Conservation (phyloP, 352 stramenopile species). For the Peronospora destructor region DNA sequence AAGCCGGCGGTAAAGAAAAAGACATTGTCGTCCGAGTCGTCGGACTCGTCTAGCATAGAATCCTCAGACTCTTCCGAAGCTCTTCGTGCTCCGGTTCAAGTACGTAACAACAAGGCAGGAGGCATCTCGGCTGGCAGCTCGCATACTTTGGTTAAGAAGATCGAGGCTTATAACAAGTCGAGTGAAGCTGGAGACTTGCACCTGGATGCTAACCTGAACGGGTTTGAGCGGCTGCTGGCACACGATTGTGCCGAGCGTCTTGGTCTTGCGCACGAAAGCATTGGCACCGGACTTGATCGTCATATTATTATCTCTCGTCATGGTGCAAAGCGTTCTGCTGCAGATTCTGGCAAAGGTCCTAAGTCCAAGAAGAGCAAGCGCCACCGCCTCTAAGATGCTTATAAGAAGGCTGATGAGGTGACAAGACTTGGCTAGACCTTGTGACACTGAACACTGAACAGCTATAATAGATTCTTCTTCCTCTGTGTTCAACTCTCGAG, state of each 20-base stretch:
- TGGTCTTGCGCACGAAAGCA: constrained; percentile 62
- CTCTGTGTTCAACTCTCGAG: constrained; percentile 27
- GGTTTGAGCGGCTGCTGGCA: constrained; percentile 73
- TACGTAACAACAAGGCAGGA: constrained; percentile 17
- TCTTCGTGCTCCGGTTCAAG: constrained; percentile 6
- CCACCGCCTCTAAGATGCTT: constrained; percentile 5
- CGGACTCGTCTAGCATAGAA: constrained; percentile 7
- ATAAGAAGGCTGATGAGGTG: constrained; percentile 4
- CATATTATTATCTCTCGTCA: constrained; percentile 66
- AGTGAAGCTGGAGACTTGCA: constrained; percentile 43
- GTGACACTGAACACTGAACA: constrained; percentile 15
- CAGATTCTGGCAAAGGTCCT: constrained; percentile 2
- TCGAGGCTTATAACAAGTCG: constrained; percentile 62
- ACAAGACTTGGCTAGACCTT: constrained; percentile 13
- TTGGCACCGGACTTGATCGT: constrained; percentile 59
- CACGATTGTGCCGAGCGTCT: constrained; percentile 79
- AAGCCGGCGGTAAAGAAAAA: constrained; percentile 7
- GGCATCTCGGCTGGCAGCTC: constrained; percentile 58
- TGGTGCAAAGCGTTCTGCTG: constrained; percentile 14
- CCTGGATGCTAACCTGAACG: constrained; percentile 68
- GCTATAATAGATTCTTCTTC: constrained; percentile 31
- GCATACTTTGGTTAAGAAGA: constrained; percentile 82
- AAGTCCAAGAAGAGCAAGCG: constrained; percentile 37
- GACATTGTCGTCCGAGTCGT: constrained; percentile 11
- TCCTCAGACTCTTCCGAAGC: constrained; percentile 18